phyloP scores from a whole-genome alignment of 1,284 basidiomycete genomes.

The Flammula alnicola region DNA sequence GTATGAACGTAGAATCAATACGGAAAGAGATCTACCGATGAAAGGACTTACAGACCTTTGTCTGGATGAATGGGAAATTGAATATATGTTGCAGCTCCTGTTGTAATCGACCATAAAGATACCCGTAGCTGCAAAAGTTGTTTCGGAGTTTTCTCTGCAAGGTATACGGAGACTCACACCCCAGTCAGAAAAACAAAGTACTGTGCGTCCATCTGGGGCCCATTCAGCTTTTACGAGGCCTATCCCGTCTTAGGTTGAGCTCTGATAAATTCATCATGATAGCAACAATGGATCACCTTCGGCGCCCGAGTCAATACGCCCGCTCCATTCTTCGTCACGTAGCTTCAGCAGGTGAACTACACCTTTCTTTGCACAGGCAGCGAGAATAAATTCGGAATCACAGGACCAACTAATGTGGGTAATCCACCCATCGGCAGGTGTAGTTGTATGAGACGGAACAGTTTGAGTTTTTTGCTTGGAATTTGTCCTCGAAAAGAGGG shows the following conservation, averaged over 20 bases:
- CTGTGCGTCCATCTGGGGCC: constrained; percentile 79
- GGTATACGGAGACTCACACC: constrained; percentile 60
- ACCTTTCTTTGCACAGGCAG: constrained; percentile 67
- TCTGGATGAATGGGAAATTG: constrained; percentile 81
- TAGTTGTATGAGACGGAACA: constrained; percentile 18
- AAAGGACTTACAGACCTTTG: constrained; percentile 50
- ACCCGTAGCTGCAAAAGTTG: constrained; percentile 64
- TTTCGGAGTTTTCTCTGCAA: constrained; percentile 1
- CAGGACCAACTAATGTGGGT: constrained; percentile 82
- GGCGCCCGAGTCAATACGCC: constrained; percentile 74
- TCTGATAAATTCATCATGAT: neutral
- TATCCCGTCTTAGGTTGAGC: constrained; percentile 25
- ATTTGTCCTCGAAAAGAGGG: constrained; percentile 37
- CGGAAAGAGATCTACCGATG: neutral
- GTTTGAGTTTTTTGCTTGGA: constrained; percentile 33
- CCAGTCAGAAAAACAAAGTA: constrained; percentile 89
- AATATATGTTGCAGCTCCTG: constrained; percentile 73
- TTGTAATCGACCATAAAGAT: constrained; percentile 78
- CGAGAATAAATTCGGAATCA: constrained; percentile 82
- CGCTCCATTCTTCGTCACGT: constrained; percentile 74
- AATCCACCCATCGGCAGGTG: constrained; percentile 47
- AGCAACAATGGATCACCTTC: constrained; percentile 52
- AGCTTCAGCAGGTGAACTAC: constrained; percentile 75
- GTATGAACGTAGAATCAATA: no score
- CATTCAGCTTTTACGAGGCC: constrained; percentile 82